Conservation (phyloP, 1,139 yeast genomes). For the Neolecta irregularis region DNA sequence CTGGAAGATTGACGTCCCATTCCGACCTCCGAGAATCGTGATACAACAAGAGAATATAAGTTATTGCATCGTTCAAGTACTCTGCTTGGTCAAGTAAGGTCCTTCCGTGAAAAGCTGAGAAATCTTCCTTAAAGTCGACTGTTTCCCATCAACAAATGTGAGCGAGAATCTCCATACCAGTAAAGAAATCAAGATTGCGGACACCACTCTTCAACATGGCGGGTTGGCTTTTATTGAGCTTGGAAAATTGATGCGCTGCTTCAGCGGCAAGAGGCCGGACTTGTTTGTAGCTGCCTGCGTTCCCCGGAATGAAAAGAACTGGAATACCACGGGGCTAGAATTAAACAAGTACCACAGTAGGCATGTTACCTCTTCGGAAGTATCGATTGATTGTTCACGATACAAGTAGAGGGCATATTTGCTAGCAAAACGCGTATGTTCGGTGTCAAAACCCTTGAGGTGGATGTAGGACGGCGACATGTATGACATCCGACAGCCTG, state of each 20-base stretch:
- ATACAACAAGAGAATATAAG: constrained; percentile 58
- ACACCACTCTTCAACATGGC: constrained; percentile 8
- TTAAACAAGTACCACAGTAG: not conserved
- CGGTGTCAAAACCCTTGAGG: constrained; percentile 51
- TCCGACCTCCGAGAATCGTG: constrained; percentile 19
- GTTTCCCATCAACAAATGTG: constrained; percentile 21
- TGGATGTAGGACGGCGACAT: constrained; percentile 54
- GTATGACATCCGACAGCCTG: constrained; percentile 19
- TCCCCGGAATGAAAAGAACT: constrained; percentile 86
- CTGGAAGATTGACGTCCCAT: constrained; percentile 15
- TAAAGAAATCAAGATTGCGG: constrained; percentile 17
- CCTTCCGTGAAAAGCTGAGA: constrained; percentile 91
- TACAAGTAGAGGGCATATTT: constrained; percentile 72
- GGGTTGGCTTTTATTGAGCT: constrained; percentile 8
- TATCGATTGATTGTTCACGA: constrained; percentile 37
- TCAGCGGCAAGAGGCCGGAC: constrained; percentile 84
- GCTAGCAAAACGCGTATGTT: constrained; percentile 57
- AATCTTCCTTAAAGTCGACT: constrained; percentile 89
- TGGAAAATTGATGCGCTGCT: constrained; percentile 18
- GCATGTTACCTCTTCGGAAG: constrained; percentile 15
- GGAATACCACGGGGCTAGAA: constrained; percentile 55
- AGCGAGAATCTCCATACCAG: constrained; percentile 2
- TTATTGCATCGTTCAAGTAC: constrained; percentile 73
- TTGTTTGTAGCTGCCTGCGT: constrained; percentile 88
- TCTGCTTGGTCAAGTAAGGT: constrained; percentile 91